Evolutionary conservation across 1,284 basidiomycete species (phyloP), one percentile per base, ranked within the genome.

Genomic region (Naganishia cerealis): DNA sequence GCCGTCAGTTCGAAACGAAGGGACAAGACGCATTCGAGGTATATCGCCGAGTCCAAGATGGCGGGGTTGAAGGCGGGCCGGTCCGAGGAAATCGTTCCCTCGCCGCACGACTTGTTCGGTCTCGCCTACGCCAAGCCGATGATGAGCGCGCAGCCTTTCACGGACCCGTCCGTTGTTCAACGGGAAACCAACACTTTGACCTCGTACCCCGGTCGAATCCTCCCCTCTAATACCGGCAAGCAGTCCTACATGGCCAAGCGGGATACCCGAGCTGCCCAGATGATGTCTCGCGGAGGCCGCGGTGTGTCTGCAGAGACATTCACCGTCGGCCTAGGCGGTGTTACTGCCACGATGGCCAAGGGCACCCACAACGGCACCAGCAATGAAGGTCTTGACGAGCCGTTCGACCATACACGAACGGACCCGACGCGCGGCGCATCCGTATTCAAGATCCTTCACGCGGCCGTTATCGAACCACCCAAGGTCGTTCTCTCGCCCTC

Each of bases 281-380:
- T 48, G 24, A 29, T 39, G n/a, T 33, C 29, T 29, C 26, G 38
- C 16, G 15, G 16, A 9, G 43, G 38, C 8, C 21, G 40, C 5
- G 10, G 24, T 29, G 65, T 61, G 12, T 39, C 68, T 12, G 75
- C 76, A 61, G 33, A 71, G 10, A 72, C 73, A 16, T 78, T 71
- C 71, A 74, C 78, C 10, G 74, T 79, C 56, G 73, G 74, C n/a
- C n/a, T 79, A 12, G 80, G 77, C 21, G 79, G 78, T 29, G 10
- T 79, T 21, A 79, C 78, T 0, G 78, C 71, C 3, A 58, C 42
- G 24, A 73, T 73, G 36, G 63, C 72, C 29, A 65, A 69, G 16
- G 52, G 61, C 42, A 38, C 68, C 69, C 57, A 65, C 67, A 39
- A 58, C 38, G 43, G 69, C 67, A 57, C 54, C 68, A 50, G 33